Conservation (phyloP, 176 grass and related monocot genomes). For the Carex scoparia region DNA sequence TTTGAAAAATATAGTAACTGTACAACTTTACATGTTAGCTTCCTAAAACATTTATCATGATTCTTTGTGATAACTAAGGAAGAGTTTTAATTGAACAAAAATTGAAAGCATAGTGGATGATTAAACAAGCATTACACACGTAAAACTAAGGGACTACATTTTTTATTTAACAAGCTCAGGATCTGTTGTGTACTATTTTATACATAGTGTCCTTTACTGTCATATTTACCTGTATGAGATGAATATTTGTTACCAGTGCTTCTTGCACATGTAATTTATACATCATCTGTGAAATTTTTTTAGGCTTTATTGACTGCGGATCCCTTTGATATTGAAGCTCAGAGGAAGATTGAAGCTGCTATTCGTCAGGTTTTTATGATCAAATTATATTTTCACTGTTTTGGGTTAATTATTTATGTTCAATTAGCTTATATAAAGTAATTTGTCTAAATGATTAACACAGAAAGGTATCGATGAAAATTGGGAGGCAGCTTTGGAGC, state of each 20-base stretch:
- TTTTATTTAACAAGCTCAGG: not conserved
- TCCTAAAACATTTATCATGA: not conserved
- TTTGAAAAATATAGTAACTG: not conserved
- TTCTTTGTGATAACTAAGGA: not conserved
- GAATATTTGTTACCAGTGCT: not conserved
- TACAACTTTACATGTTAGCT: no score
- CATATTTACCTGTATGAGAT: not conserved
- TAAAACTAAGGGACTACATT: not conserved
- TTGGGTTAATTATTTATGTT: constrained; percentile 8
- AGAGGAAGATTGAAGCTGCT: constrained; percentile 98
- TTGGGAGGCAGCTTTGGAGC: constrained; percentile 96
- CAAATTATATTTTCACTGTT: constrained; percentile 10
- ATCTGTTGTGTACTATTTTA: not conserved
- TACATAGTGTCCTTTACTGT: not conserved
- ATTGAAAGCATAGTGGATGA: not conserved
- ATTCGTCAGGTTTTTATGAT: constrained; percentile 65
- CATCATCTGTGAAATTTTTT: constrained; percentile 23
- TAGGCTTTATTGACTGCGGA: constrained; percentile 83
- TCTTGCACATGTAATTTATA: not conserved
- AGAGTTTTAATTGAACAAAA: not conserved
- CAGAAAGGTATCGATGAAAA: constrained; percentile 99
- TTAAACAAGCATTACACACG: not conserved
- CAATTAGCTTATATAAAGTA: constrained; percentile 8
- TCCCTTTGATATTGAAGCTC: constrained; percentile 96
- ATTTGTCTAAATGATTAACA: constrained; percentile 24